Evolutionary conservation across 306 rosid species (phyloP), one percentile per base, ranked within the genome.

Genomic region (Vicia villosa): DNA sequence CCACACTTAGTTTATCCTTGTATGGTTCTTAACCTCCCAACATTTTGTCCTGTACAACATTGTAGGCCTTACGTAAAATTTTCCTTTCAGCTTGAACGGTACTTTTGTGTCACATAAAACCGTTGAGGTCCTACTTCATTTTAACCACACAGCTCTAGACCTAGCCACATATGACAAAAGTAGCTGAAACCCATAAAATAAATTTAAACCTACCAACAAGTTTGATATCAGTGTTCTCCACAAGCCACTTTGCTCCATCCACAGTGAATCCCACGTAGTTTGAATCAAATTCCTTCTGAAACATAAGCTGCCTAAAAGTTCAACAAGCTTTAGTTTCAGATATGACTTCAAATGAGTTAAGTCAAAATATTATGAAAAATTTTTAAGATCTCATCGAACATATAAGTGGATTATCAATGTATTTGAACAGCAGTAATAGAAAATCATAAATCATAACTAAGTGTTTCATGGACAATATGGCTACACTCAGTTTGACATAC

Each of bases 191-290:
- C 13, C 64, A 78, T 66, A 12, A 52, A 78, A 68, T 42, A 21
- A 20, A 69, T 40, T 26, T 32, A 64, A 9, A 61, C 68, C 79
- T 80, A 89, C 96, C 96, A 50, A 91, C 78, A 60, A 92, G 96
- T 83, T 92, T 89, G 74, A 92, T 84, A 64, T 87, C 96, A 17
- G 96, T 89, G 85, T 92, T 92, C 52, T 92, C 92, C 78, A 82
- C 96, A 66, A 92, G 86, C 98, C 98, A 92, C 42, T 82, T 80
- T 36, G 97, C 96, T 62, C 97, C 97, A 70, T 92, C 97, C 76
- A 13, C 83, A 40, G 81, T 78, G 78, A 92, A 92, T 69, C 89
- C 97, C 54, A 83, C 86, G 61, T 87, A 92, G 79, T 91, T 89
- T 65, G 82, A 0, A 73, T 87, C 96, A 8, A 68, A 84, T 63